Conservation (phyloP, 352 stramenopile species). For the Phytophthora pisi region DNA sequence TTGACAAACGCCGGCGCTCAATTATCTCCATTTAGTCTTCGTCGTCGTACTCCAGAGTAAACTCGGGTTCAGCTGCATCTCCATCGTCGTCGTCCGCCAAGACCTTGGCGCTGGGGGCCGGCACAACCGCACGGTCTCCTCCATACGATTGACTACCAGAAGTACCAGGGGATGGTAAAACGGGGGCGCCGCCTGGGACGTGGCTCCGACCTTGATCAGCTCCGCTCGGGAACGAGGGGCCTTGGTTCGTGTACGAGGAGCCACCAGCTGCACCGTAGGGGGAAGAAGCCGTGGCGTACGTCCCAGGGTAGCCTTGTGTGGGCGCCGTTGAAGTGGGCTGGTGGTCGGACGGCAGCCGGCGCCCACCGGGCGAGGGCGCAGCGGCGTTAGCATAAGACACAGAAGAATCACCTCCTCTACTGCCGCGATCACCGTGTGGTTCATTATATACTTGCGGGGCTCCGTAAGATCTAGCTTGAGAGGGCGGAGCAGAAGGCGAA, state of each 20-base stretch:
- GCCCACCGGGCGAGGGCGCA: slow-evolving; percentile 30
- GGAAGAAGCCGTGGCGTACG: slow-evolving; percentile 23
- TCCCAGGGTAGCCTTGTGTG: slow-evolving; percentile 25
- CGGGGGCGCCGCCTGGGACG: slow-evolving; percentile 23
- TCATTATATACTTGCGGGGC: slow-evolving; percentile 67
- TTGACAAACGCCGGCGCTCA: slow-evolving; percentile 28
- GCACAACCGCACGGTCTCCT: slow-evolving; percentile 5
- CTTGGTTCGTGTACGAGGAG: slow-evolving; percentile 29
- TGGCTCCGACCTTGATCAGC: slow-evolving; percentile 28
- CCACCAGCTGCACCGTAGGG: slow-evolving; percentile 20
- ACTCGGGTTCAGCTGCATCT: slow-evolving; percentile 61
- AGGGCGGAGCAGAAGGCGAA: slow-evolving; percentile 31
- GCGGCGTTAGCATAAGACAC: slow-evolving; percentile 54
- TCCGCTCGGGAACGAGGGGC: slow-evolving; percentile 18
- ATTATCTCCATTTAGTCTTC: slow-evolving; percentile 61
- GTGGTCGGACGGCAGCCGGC: slow-evolving; percentile 20
- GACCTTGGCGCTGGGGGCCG: slow-evolving; percentile 19
- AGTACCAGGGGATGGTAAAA: slow-evolving; percentile 27
- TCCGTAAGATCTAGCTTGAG: slow-evolving; percentile 69
- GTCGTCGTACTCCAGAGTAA: slow-evolving; percentile 81
- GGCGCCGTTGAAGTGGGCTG: slow-evolving; percentile 7
- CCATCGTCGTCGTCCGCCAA: slow-evolving; percentile 66
- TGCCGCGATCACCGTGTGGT: slow-evolving; percentile 55
- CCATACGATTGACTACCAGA: slow-evolving; percentile 31
- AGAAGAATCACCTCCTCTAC: slow-evolving; percentile 47